Evolutionary conservation across 1,284 basidiomycete species (phyloP).

Genomic region (Melanopsichium pennsylvanicum): DNA sequence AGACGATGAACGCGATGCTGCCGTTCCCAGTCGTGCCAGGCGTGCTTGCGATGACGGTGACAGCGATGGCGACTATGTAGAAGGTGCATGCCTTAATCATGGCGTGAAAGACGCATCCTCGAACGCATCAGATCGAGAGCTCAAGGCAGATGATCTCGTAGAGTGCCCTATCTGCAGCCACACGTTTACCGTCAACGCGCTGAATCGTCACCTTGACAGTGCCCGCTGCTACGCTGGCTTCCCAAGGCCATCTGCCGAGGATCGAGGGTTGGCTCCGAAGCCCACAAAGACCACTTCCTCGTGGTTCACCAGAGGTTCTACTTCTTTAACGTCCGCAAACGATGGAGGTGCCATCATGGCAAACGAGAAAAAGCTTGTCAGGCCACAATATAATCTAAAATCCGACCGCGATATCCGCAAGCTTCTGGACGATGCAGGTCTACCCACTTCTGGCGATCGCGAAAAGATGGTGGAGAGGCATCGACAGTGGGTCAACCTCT

Average conservation of each 20-base stretch:
- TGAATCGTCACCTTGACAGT: slow-evolving; percentile 58
- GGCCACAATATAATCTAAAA: slow-evolving; percentile 56
- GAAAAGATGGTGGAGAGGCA: slow-evolving; percentile 55
- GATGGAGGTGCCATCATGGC: slow-evolving; percentile 7
- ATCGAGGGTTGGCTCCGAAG: slow-evolving; percentile 34
- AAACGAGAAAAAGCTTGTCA: slow-evolving; percentile 45
- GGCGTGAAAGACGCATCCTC: not conserved
- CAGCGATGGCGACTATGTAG: slow-evolving; percentile 14
- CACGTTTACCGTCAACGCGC: slow-evolving; percentile 46
- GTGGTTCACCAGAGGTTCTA: slow-evolving; percentile 24
- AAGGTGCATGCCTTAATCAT: not conserved
- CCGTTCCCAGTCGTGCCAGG: not conserved
- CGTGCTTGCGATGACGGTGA: not conserved
- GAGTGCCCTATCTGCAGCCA: slow-evolving; percentile 58
- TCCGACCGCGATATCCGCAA: slow-evolving; percentile 54
- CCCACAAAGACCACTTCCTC: slow-evolving; percentile 11
- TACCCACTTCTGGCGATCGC: slow-evolving; percentile 43
- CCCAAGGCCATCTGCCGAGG: slow-evolving; percentile 30
- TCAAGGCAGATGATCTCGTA: slow-evolving; percentile 39
- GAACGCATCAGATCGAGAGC: slow-evolving; percentile 11
- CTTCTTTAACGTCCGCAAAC: slow-evolving; percentile 7
- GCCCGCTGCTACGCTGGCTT: slow-evolving; percentile 42
- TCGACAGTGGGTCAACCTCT: slow-evolving; percentile 62
- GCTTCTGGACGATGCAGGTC: slow-evolving; percentile 40
- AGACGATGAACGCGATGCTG: slow-evolving; percentile 7